These are phyloP conservation scores for Myxozyma udenii DNA, from an alignment of 805 yeast genomes.

Conservation along the genomic window DNA sequence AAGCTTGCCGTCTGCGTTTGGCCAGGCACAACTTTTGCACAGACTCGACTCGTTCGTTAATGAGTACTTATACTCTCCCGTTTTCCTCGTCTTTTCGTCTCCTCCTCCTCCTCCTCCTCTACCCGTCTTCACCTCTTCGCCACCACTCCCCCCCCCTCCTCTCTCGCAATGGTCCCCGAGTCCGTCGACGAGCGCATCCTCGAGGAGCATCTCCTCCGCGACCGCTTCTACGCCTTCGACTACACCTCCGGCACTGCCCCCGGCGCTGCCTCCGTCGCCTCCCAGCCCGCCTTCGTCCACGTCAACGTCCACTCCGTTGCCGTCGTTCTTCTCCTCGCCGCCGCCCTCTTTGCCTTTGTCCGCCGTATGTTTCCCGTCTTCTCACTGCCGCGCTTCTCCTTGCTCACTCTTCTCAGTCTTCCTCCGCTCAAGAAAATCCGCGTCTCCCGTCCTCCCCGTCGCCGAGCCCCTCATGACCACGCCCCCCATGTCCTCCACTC, in stretches of 20 bases:
- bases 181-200: constrained; percentile 29
- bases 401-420: background rate
- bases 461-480: background rate
- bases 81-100: background rate
- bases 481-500: background rate
- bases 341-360: constrained; percentile 2
- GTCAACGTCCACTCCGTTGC: background rate
- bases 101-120: background rate
- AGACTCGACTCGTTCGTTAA: too few species aligned
- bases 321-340: constrained; percentile 4
- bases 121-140: background rate
- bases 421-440: background rate
- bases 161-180: constrained; percentile 26
- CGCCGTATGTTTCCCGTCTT: constrained; percentile 9
- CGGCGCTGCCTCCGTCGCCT: constrained; percentile 11
- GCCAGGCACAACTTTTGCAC: too few species aligned
- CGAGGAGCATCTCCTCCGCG: constrained; percentile 28
- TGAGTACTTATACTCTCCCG: background rate
- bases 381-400: background rate
- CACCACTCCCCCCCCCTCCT: background rate
- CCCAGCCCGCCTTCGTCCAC: constrained; percentile 5
- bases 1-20: too few species aligned
- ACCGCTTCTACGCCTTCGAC: constrained; percentile 22
- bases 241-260: constrained; percentile 20
- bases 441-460: background rate